Percentiles rank a stretch among this genome's conserved stretches.
phyloP scores from a whole-genome alignment of 305 asterid genomes.

The Fraxinus velutina region DNA sequence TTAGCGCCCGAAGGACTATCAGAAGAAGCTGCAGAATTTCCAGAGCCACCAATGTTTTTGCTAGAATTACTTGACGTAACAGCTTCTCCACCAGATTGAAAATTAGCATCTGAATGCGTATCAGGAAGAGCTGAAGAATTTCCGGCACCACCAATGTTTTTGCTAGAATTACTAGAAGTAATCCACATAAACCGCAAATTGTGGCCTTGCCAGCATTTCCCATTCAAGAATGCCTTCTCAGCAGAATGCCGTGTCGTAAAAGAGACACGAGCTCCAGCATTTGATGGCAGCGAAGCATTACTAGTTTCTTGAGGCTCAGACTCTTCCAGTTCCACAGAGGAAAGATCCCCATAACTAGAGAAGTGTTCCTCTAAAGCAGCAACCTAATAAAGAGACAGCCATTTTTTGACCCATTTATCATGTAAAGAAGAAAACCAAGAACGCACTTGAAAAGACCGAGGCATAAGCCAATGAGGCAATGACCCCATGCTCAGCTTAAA shows the following conservation, averaged over 20 bases:
- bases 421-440: constrained; percentile 1
- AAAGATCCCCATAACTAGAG: constrained; percentile 68
- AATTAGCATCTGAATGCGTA: constrained; percentile 28
- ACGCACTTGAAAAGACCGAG: neutral
- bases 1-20: neutral
- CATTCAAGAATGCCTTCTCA: constrained; percentile 80
- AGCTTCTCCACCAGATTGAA: constrained; percentile 31
- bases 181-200: constrained; percentile 69
- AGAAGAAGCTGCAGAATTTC: constrained; percentile 3
- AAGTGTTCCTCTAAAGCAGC: constrained; percentile 79
- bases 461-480: neutral
- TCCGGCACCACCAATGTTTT: constrained; percentile 38
- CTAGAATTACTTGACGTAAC: neutral
- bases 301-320: constrained; percentile 38
- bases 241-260: constrained; percentile 69
- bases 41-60: constrained; percentile 15
- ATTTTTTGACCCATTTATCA: neutral
- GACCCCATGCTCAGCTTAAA: neutral
- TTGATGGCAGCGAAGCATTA: constrained; percentile 34
- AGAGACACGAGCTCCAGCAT: constrained; percentile 59
- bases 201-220: constrained; percentile 84
- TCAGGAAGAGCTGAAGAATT: constrained; percentile 36
- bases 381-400: constrained; percentile 42
- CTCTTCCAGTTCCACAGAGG: constrained; percentile 69
- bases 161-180: constrained; percentile 34